These are phyloP conservation scores for Cryptococcus maquisensis DNA, from an alignment of 1,284 basidiomycete genomes.

Conservation along the genomic window DNA sequence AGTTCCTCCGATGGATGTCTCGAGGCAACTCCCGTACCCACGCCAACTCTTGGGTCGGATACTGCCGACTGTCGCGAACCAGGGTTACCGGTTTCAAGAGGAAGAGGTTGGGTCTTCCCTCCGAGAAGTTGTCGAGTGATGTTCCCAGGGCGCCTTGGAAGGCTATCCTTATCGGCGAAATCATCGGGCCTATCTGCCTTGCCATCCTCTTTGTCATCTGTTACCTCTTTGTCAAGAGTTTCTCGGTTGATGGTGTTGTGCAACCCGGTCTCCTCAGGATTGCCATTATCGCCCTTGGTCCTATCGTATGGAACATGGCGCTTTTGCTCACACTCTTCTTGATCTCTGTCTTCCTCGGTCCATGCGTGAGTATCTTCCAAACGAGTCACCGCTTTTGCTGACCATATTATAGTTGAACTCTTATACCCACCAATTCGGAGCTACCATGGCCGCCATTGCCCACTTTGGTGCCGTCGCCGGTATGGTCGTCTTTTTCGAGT, in stretches of 20 bases:
- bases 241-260: slow-evolving; percentile 58
- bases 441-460: slow-evolving; percentile 80
- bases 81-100: slow-evolving; percentile 98
- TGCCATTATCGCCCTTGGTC: slow-evolving; percentile 86
- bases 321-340: slow-evolving; percentile 82
- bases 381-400: background rate
- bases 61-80: slow-evolving; percentile 87
- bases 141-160: slow-evolving; percentile 86
- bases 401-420: background rate
- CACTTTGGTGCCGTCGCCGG: slow-evolving; percentile 76
- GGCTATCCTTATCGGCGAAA: slow-evolving; percentile 79
- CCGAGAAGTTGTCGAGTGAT: slow-evolving; percentile 89
- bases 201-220: slow-evolving; percentile 79
- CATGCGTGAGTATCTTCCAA: slow-evolving; percentile 47
- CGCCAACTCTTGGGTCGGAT: slow-evolving; percentile 95
- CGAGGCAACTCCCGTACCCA: slow-evolving; percentile 94
- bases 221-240: slow-evolving; percentile 67
- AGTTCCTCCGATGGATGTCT: slow-evolving; percentile 96
- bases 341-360: slow-evolving; percentile 85
- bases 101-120: slow-evolving; percentile 88
- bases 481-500: slow-evolving; percentile 87
- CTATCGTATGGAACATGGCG: slow-evolving; percentile 92
- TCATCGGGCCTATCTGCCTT: slow-evolving; percentile 77
- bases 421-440: slow-evolving; percentile 78
- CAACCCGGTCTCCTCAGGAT: slow-evolving; percentile 80